Percentiles rank a stretch among this genome's conserved stretches.
Conservation (phyloP, 495 filamentous ascomycete genomes). For the Annulohypoxylon moriforme region DNA sequence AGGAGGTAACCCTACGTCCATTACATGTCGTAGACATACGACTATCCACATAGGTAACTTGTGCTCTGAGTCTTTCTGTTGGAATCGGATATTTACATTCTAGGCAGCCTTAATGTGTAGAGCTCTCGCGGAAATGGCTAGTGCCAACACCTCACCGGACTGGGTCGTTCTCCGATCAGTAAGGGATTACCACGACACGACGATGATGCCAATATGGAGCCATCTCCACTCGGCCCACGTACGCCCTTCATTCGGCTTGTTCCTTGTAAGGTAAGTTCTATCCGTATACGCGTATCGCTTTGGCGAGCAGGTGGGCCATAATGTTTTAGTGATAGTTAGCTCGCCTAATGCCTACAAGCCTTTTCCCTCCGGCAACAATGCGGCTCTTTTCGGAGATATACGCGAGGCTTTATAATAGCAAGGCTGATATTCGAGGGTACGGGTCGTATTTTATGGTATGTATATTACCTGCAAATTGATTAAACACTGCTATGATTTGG, state of each 20-base stretch:
- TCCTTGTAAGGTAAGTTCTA: neutral
- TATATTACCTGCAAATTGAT: neutral
- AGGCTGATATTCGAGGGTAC: neutral
- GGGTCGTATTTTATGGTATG: neutral
- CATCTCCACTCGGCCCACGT: neutral
- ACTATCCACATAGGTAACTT: constrained; percentile 13
- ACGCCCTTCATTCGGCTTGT: neutral
- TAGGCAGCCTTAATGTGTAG: neutral
- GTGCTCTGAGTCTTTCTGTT: constrained; percentile 4
- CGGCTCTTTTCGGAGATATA: no score
- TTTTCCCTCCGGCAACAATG: neutral
- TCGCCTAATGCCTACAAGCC: neutral
- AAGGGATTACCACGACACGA: neutral
- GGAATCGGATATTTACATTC: constrained; percentile 18
- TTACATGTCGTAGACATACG: neutral
- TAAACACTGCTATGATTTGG: neutral
- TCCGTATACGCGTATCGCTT: neutral
- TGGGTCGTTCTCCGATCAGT: neutral
- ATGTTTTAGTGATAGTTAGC: neutral
- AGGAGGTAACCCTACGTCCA: constrained; percentile 11
- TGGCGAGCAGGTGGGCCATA: neutral
- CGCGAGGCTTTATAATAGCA: neutral
- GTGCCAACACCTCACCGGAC: neutral
- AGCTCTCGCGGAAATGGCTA: neutral
- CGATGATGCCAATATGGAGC: neutral